Base-by-base conservation (phyloP, 78 protist genomes). In the Chrysochromulina tobinii region DNA sequence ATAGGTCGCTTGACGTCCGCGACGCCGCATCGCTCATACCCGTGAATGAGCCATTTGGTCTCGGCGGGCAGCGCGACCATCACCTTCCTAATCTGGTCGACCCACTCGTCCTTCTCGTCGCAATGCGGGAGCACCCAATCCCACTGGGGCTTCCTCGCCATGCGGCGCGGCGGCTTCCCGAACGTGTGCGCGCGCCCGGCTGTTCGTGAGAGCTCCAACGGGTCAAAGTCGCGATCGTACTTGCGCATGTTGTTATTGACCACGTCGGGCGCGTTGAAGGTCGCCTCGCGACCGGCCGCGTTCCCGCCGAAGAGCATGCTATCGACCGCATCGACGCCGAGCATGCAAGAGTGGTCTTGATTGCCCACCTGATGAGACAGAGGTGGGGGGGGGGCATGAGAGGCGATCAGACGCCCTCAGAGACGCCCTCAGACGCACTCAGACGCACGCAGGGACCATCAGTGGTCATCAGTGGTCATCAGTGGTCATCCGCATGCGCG, bases 321-420 rank as follows among this genome's bases (percentile, higher is more conserved):
- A 64, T 79, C 87, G 50, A 79, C n/a, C 51, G 87, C 87, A 64
- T 79, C 87, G 50, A 54, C 15, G 50, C 87, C 87, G 50, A 79
- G 88, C 75, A 88, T 59, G 66, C 55, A 51, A n/a, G 84, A 67
- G 91, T 88, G 91, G 85, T 88, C 91, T 69, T 87, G 90, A 67
- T 88, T 88, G 84, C 38, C 81, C n/a, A 23, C 48, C 73, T 66
- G 48, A 17, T 14, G 67, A 61, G 67, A 11, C 11, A 61, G 15
- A 15, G 67, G 11, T 61, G 11, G 67, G 67, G 67, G 67, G 38
- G 38, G 38, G 38, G 38, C 38, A 38, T 38, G 38, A 38, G 38
- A 38, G 38, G 38, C 38, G 38, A 38, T 38, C 38, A 38, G 38
- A 38, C 38, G 38, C 38, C 38, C 38, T 38, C 38, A 38, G 38